Evolutionary conservation across 2,329 filamentous ascomycete genomes (phyloP), one percentile per base, ranked within the genome.

Genomic region (Myriosclerotinia duriaeana): DNA sequence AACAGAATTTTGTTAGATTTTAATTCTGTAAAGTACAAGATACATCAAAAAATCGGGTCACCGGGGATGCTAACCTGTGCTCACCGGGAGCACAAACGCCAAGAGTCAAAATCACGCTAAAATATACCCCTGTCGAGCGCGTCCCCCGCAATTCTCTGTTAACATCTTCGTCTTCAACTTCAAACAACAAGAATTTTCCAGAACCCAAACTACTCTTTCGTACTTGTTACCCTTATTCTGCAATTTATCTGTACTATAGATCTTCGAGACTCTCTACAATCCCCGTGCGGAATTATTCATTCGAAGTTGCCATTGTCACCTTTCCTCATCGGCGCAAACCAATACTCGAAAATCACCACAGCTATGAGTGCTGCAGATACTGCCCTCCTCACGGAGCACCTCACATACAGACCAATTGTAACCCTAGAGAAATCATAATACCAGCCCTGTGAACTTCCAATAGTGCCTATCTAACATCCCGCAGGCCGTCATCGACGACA

Each of bases 401-500:
- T 99, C 74, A 91, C 92, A 71, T 97, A 97, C 74, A 94, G 95
- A 1, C 95, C 94, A 38, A 87, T 97, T 71, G 93, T 96, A 79
- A 76, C 90, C 82, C 46, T 30, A 62, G 42, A 53, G 3, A 50
- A 26, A 8, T 26, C 2, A 17, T 26, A 8, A 34, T 46, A 48
- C 22, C 53, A 20, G 11, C 34, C 26, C 44, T 36, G 38, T 1
- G 36, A 56, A 8, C n/a, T 46, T 42, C 48, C 34, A 64, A 60
- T 64, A 64, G 65, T 66, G 66, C 67, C 66, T 71, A 62, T 54
- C 54, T 62, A 52, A 53, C 40, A 66, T 50, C 44, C 38, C 53
- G 36, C 74, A 97, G 93, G 91, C 91, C 69, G 87, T 99, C 53
- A 90, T 99, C 75, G 95, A 99, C 85, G 94, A 98, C 80, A 93